Conservation (phyloP, 495 filamentous ascomycete species). For the Aspergillus kassunensis region DNA sequence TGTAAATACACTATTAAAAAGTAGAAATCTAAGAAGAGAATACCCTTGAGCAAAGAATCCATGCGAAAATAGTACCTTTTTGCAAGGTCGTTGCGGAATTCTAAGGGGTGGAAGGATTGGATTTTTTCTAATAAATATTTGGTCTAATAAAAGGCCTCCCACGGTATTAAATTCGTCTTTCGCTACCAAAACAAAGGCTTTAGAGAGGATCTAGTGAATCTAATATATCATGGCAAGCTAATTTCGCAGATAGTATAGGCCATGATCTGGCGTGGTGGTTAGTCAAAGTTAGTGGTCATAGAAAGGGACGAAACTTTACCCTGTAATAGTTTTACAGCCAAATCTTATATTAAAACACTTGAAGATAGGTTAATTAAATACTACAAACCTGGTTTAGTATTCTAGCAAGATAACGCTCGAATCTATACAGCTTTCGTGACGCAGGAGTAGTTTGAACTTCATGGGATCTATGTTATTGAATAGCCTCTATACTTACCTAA, state of each 20-base stretch:
- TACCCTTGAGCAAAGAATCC: neutral
- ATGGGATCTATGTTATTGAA: neutral
- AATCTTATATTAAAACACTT: conserved; percentile 4
- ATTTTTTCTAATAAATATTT: neutral
- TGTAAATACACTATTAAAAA: neutral
- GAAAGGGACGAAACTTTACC: neutral
- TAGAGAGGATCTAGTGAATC: conserved; percentile 1
- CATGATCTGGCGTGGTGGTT: conserved; percentile 5
- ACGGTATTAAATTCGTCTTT: neutral
- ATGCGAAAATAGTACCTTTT: neutral
- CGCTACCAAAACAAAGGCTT: neutral
- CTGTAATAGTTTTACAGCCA: neutral
- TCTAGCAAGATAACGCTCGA: conserved; percentile 5
- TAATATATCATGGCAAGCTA: neutral
- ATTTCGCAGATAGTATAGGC: conserved; percentile 6
- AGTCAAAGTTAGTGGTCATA: conserved; percentile 4
- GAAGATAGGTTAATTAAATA: neutral
- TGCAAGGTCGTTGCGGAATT: neutral
- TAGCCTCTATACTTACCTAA: neutral
- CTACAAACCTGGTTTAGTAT: conserved; percentile 1
- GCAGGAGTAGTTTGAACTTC: neutral
- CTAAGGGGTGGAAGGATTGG: neutral
- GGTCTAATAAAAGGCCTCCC: neutral
- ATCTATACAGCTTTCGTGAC: neutral
- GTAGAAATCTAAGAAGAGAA: conserved; percentile 4